Evolutionary conservation across 495 filamentous ascomycete species (phyloP), one percentile per base, ranked within the genome.

Genomic region (Aspergillus indologenus): DNA sequence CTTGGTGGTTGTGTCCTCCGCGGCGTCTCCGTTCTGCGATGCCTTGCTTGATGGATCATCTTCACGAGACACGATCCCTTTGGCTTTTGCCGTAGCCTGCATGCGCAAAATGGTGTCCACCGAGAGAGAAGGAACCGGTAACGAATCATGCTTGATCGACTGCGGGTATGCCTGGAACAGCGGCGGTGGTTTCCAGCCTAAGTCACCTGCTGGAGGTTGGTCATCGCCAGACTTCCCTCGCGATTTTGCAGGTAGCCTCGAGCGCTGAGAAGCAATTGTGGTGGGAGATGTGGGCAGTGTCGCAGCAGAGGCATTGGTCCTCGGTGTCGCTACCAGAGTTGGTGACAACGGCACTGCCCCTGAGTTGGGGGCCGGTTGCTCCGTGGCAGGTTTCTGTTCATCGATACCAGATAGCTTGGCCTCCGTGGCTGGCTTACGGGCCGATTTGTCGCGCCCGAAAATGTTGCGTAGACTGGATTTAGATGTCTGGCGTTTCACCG

Each of bases 161-260:
- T 96, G 93, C 1, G 91, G 88, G 68, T 91, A 96, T n/a, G 90
- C 91, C 66, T 95, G 85, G 72, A 92, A 96, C 7, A 97, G 77
- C 3, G 92, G 89, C 8, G 92, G 91, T 3, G 90, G 87, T 55
- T 85, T 82, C 88, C 90, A 96, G 14, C 79, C 68, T 18, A 69
- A 59, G 26, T 75, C 69, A 40, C 66, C 63, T 7, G 63, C 58
- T 0, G 67, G 26, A 0, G 57, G 19, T 40, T 65, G 63, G 11
- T 64, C 51, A 1, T 71, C 70, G 8, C 54, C 48, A 0, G 69
- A 57, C 57, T 61, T 69, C 5, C 61, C 34, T 18, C 64, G 69
- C 50, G 62, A 11, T 18, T 60, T 67, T 17, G 68, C 60, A 19
- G 68, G 61, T 17, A 65, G 66, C 24, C 54, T 58, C 23, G 66